A percentile compares a stretch with the other conserved stretches of the same genome.
Evolutionary conservation across 2,329 filamentous ascomycete genomes (phyloP).

Genomic region (Xylaria sp.): DNA sequence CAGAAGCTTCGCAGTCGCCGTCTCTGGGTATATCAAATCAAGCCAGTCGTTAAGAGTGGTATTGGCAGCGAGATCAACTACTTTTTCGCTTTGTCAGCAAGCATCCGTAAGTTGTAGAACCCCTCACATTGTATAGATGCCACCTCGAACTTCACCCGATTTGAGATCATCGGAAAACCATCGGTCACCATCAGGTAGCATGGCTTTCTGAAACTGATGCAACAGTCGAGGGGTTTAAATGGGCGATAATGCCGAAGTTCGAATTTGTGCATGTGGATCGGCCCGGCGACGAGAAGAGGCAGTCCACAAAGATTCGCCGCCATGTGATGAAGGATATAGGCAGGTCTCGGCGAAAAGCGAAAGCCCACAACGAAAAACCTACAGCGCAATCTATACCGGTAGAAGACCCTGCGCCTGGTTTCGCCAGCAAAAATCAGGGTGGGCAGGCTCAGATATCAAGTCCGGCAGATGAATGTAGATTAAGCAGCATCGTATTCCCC

Average conservation of each 20-base stretch:
- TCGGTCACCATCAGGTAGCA: neutral
- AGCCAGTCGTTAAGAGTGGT: too few species aligned
- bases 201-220: neutral
- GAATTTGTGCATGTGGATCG: conserved; percentile 38
- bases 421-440: neutral
- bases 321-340: conserved; percentile 44
- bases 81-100: neutral
- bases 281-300: conserved; percentile 37
- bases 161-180: neutral
- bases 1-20: too few species aligned
- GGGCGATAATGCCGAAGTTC: conserved; percentile 34
- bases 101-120: too few species aligned
- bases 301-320: conserved; percentile 38
- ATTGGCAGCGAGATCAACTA: neutral
- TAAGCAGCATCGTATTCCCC: conserved; percentile 32
- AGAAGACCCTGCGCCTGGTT: neutral
- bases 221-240: neutral
- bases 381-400: neutral
- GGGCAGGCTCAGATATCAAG: conserved; percentile 17
- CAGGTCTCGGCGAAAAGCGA: conserved; percentile 36
- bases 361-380: conserved; percentile 23
- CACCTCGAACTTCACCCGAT: too few species aligned
- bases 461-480: conserved; percentile 24
- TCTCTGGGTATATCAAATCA: too few species aligned
- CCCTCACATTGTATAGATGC: too few species aligned